Evolutionary conservation across 495 filamentous ascomycete species (phyloP).

Genomic region (Penicillium samsonianum): DNA sequence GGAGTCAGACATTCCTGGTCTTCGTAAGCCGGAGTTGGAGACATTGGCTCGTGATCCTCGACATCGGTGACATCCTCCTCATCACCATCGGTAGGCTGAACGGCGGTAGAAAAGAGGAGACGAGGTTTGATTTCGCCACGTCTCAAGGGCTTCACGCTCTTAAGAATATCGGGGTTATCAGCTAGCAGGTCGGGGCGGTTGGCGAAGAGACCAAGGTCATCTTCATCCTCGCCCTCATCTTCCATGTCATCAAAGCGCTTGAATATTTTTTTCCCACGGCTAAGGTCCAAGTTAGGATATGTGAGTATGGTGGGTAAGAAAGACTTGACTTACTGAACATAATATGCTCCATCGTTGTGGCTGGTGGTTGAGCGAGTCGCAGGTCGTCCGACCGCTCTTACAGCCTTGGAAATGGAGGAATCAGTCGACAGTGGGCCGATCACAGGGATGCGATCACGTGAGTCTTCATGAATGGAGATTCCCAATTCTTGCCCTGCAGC

Average conservation of each 20-base stretch:
- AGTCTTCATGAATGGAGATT: conserved; percentile 88
- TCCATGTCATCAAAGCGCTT: conserved; percentile 54
- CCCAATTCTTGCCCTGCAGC: conserved; percentile 8
- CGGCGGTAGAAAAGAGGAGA: conserved; percentile 69
- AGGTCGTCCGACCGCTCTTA: conserved; percentile 11
- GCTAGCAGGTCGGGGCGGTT: conserved; percentile 42
- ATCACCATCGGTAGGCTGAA: conserved; percentile 35
- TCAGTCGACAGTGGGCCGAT: conserved; percentile 66
- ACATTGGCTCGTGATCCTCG: conserved; percentile 53
- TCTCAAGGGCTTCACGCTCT: conserved; percentile 57
- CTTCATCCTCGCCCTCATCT: conserved; percentile 48
- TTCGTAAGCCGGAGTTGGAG: not conserved
- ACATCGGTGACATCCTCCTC: conserved; percentile 58
- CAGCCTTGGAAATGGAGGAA: conserved; percentile 56
- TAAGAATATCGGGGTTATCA: conserved; percentile 27
- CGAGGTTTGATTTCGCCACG: conserved; percentile 80
- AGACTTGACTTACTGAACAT: conserved; percentile 73
- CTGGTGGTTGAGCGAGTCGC: conserved; percentile 22
- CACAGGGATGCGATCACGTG: conserved; percentile 80
- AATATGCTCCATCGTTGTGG: conserved; percentile 77
- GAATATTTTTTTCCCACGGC: conserved; percentile 89
- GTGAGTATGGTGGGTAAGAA: not conserved
- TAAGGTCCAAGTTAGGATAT: conserved; percentile 43
- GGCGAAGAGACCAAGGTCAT: conserved; percentile 46
- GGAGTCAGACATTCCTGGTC: not conserved